These are phyloP conservation scores for Chamaecrista fasciculata DNA, from an alignment of 306 rosid genomes.

Conservation along the genomic window DNA sequence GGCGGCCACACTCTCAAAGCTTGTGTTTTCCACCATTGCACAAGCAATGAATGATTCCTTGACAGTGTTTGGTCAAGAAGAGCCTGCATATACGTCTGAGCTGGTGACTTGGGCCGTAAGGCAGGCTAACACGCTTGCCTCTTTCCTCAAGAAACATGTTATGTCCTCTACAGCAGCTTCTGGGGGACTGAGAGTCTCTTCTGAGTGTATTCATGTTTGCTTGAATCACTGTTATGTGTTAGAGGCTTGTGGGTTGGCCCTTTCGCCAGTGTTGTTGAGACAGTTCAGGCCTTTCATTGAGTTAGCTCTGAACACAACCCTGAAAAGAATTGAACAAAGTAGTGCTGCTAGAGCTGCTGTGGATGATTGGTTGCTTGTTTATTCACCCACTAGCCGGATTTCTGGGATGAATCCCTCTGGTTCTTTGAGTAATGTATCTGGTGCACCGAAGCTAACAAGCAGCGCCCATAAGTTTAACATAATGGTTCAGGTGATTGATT, in stretches of 20 bases:
- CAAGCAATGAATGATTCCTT: slow-evolving; percentile 71
- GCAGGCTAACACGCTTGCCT: slow-evolving; percentile 50
- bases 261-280: slow-evolving; percentile 67
- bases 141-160: slow-evolving; percentile 59
- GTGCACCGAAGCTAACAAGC: slow-evolving; percentile 70
- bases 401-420: slow-evolving; percentile 41
- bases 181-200: slow-evolving; percentile 70
- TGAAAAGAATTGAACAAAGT: slow-evolving; percentile 78
- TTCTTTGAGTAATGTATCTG: slow-evolving; percentile 38
- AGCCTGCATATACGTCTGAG: slow-evolving; percentile 81
- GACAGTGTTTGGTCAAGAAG: slow-evolving; percentile 65
- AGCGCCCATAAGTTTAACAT: slow-evolving; percentile 78
- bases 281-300: slow-evolving; percentile 67
- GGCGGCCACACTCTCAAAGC: slow-evolving; percentile 63
- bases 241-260: slow-evolving; percentile 75
- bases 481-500: slow-evolving; percentile 70
- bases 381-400: slow-evolving; percentile 45
- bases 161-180: slow-evolving; percentile 70
- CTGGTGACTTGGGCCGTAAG: slow-evolving; percentile 90
- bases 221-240: slow-evolving; percentile 64
- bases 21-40: slow-evolving; percentile 72
- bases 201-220: slow-evolving; percentile 77
- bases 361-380: slow-evolving; percentile 74
- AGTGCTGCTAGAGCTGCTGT: slow-evolving; percentile 71
- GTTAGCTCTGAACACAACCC: slow-evolving; percentile 49